A percentile compares a stretch with the other conserved stretches of the same genome.
These are phyloP conservation scores for Phytophthora macrochlamydospora DNA, from an alignment of 352 stramenopile species.

Conservation along the genomic window DNA sequence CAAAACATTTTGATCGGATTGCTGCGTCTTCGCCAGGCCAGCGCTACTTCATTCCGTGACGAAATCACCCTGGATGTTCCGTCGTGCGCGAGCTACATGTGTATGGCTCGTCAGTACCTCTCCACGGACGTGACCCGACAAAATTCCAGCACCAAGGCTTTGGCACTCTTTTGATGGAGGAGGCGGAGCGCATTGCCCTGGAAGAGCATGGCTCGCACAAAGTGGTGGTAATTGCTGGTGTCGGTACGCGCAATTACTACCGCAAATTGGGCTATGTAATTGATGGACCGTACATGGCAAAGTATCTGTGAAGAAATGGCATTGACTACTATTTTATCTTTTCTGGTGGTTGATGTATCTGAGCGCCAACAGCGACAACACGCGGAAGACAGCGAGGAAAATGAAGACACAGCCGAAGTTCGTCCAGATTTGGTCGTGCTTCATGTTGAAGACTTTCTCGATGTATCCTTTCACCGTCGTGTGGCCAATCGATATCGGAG, in stretches of 20 bases:
- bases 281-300: constrained; percentile 98
- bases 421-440: constrained; percentile 33
- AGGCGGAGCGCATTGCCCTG: constrained; percentile 95
- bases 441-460: constrained; percentile 40
- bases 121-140: constrained; percentile 93
- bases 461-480: constrained; percentile 41
- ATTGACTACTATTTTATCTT: constrained; percentile 12
- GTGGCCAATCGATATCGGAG: constrained; percentile 27
- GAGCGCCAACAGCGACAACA: constrained; percentile 42
- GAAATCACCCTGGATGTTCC: constrained; percentile 72
- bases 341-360: constrained; percentile 57
- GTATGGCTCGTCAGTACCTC: constrained; percentile 96
- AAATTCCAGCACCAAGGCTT: constrained; percentile 98
- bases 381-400: constrained; percentile 38
- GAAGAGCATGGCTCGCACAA: constrained; percentile 96
- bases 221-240: constrained; percentile 96
- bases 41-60: constrained; percentile 75
- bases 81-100: constrained; percentile 95
- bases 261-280: constrained; percentile 97
- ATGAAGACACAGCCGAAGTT: constrained; percentile 40
- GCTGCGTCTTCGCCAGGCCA: constrained; percentile 92
- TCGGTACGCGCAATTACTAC: constrained; percentile 97
- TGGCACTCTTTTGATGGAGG: constrained; percentile 97
- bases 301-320: constrained; percentile 68
- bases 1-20: constrained; percentile 97